These are phyloP conservation scores for Sphagnurus paluster DNA, from an alignment of 1,284 basidiomycete genomes.

Conservation along the genomic window DNA sequence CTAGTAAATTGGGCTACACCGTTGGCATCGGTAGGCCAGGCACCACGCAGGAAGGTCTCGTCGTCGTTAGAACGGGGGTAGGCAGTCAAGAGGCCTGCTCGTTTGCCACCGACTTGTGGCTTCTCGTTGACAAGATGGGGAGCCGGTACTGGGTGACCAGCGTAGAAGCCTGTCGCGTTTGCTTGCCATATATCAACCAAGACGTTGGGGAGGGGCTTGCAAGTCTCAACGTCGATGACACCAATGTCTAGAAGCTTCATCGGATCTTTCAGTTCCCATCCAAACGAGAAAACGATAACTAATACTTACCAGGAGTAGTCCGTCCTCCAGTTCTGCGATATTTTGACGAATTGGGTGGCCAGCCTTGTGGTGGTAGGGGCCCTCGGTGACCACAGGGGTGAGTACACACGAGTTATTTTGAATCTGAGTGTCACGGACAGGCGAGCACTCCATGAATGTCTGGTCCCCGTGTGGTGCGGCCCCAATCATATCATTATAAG, in stretches of 20 bases:
- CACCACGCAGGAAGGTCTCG: conserved; percentile 63
- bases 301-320: conserved; percentile 40
- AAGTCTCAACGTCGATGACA: conserved; percentile 74
- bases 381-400: conserved; percentile 49
- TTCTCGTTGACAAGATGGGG: conserved; percentile 40
- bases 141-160: conserved; percentile 45
- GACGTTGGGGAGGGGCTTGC: conserved; percentile 64
- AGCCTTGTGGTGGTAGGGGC: conserved; percentile 48
- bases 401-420: conserved; percentile 52
- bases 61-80: conserved; percentile 40
- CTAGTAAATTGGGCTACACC: conserved; percentile 67
- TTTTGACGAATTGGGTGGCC: conserved; percentile 50
- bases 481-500: conserved; percentile 31
- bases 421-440: conserved; percentile 42
- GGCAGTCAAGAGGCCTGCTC: conserved; percentile 39
- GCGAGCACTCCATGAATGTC: conserved; percentile 41
- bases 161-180: conserved; percentile 53
- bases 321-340: conserved; percentile 48
- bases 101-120: conserved; percentile 44
- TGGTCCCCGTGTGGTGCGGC: conserved; percentile 22
- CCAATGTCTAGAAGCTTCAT: conserved; percentile 60
- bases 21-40: conserved; percentile 64
- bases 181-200: conserved; percentile 75
- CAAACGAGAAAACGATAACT: not conserved
- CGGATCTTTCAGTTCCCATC: not conserved